phyloP scores from a whole-genome alignment of 768 basidiomycete genomes.

The Termitomyces sp. region DNA sequence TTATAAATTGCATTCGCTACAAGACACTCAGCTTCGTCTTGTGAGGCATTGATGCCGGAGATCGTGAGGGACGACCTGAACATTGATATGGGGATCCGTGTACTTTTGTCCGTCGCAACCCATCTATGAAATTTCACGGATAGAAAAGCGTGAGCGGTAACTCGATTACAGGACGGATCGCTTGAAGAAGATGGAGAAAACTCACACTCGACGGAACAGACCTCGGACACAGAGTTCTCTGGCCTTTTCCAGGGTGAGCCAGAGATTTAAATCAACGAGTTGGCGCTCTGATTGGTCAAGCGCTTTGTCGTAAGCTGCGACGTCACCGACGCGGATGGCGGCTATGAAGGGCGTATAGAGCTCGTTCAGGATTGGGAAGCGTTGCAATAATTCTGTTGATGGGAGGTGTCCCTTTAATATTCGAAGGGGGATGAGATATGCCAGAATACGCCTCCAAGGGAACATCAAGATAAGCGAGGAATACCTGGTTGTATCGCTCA shows the following conservation, averaged over 20 bases:
- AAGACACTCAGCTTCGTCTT: slow-evolving; percentile 88
- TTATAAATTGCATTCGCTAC: slow-evolving; percentile 95
- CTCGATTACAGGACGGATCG: slow-evolving; percentile 5
- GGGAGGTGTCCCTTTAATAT: slow-evolving; percentile 87
- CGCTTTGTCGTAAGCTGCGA: slow-evolving; percentile 75
- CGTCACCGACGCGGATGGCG: slow-evolving; percentile 74
- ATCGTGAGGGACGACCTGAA: slow-evolving; percentile 75
- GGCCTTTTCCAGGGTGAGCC: slow-evolving; percentile 83
- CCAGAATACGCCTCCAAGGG: slow-evolving; percentile 71
- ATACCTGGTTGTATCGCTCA: slow-evolving; percentile 29
- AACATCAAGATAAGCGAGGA: neutral
- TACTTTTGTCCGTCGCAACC: slow-evolving; percentile 67
- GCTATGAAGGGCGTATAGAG: slow-evolving; percentile 77
- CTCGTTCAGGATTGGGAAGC: slow-evolving; percentile 67
- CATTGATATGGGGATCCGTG: slow-evolving; percentile 75
- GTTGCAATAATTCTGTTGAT: slow-evolving; percentile 58
- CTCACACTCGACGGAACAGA: slow-evolving; percentile 74
- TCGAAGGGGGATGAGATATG: slow-evolving; percentile 85
- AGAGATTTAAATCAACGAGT: slow-evolving; percentile 83
- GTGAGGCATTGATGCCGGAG: slow-evolving; percentile 62
- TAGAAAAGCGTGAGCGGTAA: neutral
- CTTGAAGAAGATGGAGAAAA: slow-evolving; percentile 10
- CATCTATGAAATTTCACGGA: slow-evolving; percentile 45
- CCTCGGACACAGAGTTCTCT: slow-evolving; percentile 83
- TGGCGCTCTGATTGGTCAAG: slow-evolving; percentile 66